Evolutionary conservation across 768 basidiomycete genomes (phyloP), one percentile per base, ranked within the genome.

Genomic region (Boletus barrowsii): DNA sequence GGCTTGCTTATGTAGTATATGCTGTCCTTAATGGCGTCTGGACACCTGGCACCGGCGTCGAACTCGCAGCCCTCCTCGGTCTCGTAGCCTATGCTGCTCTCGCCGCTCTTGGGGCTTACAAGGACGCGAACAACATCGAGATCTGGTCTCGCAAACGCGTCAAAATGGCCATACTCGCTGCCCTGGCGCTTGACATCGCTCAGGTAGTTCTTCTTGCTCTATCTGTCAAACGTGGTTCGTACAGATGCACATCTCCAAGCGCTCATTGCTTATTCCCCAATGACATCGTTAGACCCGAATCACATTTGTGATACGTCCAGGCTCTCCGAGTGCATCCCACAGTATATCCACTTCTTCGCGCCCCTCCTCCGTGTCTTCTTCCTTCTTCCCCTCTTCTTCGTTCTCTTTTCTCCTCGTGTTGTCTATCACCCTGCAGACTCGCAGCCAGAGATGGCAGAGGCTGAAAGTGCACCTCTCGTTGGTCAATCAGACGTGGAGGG

Each of bases 21-120:
- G 80, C 85, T 18, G 76, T 93, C 41, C 64, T 92, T 53, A 75
- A 80, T 59, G 83, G 84, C 60, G 56, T 75, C 10, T 93, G 92
- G 90, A 80, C 79, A 13, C 73, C 69, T 39, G 62, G 75, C 55
- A 83, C 84, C 9, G 88, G 84, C 22, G 77, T 88, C 40, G 86
- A 87, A 62, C 69, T 85, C 65, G 88, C 81, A 60, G 75, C 89
- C 40, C 64, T 90, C 41, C 67, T 86, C 42, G 90, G 88, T 50
- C 76, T 91, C 32, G 63, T 82, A 40, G 87, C 85, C 5, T 90
- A 88, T 61, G 74, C 83, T 35, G 86, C 87, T 36, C 73, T 93
- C 46, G 87, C 89, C 14, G 83, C 83, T 10, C 73, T 90, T 42
- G 90, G 90, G 10, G 79, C 87, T 13, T 91, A 84, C 82, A 90